Evolutionary conservation across 2,329 filamentous ascomycete species (phyloP), one percentile per base, ranked within the genome.

Genomic region (Penicillium polonicum): DNA sequence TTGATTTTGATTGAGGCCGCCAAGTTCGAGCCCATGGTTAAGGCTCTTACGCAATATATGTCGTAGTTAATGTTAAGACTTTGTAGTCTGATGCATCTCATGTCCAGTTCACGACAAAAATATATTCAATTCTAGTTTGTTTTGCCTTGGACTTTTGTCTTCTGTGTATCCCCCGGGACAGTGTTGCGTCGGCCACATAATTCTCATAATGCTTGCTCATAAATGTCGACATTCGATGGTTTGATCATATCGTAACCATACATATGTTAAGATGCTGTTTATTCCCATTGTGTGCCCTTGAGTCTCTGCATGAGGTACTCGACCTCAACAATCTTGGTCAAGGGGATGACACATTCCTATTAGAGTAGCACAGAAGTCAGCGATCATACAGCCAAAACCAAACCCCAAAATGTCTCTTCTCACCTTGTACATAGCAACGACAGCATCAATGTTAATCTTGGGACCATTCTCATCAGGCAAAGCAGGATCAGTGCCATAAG

Each of bases 271-370:
- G 42, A 54, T 23, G 25, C 41, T 27, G 12, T 46, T 72, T 62
- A 78, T 62, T 80, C 77, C 79, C 79, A 81, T 68, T 79, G 61
- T 4, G 79, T 81, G 29, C 78, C 78, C 65, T 78, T 85, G 53
- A 99, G 79, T 62, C 94, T 85, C 76, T 97, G 91, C 91, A 99
- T 96, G 66, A 99, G 80, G 74, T 99, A 99, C 68, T 99, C 94
- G 10, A 99, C 92, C 80, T 99, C 94, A 41, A 99, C 93, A 63
- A 92, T 89, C 76, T 99, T 99, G n/a, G 94, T 99, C 74, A 97
- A 77, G 0, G 94, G 94, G 67, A 99, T 99, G 60, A 99, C 92
- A 77, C 74, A 96, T 85, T 82, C 86, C 76, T 76, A 35, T 41
- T 5, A 23, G 15, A 57, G 31, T 31, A 53, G 33, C 6, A 49